These are phyloP conservation scores for Lineolata rhizophorae DNA, from an alignment of 495 filamentous ascomycete genomes.

Conservation along the genomic window DNA sequence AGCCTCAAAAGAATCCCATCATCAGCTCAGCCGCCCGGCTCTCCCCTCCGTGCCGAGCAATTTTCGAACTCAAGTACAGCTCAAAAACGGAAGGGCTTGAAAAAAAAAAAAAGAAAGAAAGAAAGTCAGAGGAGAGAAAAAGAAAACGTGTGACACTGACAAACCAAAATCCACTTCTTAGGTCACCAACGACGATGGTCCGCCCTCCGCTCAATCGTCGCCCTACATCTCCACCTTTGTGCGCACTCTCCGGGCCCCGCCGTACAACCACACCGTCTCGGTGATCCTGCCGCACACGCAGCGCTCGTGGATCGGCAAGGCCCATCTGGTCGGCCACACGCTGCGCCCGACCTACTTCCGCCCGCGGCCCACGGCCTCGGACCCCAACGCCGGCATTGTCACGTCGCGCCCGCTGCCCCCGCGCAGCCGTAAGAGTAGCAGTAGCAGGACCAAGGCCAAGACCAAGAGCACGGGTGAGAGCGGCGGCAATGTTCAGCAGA, in stretches of 20 bases:
- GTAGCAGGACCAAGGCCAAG: too few species aligned
- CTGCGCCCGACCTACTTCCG: slow-evolving; percentile 83
- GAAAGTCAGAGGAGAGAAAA: neutral
- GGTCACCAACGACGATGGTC: slow-evolving; percentile 89
- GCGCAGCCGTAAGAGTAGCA: slow-evolving; percentile 19
- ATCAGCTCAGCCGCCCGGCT: too few species aligned
- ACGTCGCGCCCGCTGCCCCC: slow-evolving; percentile 29
- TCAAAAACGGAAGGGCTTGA: too few species aligned
- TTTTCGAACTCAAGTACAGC: too few species aligned
- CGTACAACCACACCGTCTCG: slow-evolving; percentile 71
- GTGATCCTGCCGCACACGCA: slow-evolving; percentile 81
- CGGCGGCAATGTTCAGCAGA: too few species aligned
- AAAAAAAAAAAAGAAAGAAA: neutral
- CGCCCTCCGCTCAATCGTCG: slow-evolving; percentile 72
- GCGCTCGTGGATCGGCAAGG: slow-evolving; percentile 95
- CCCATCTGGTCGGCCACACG: slow-evolving; percentile 71
- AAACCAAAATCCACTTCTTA: too few species aligned
- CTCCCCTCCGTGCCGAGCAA: too few species aligned
- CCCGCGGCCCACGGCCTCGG: slow-evolving; percentile 23
- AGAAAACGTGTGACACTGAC: neutral
- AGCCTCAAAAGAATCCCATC: too few species aligned
- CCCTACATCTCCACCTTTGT: slow-evolving; percentile 85
- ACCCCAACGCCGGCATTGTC: slow-evolving; percentile 33
- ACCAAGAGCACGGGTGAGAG: too few species aligned
- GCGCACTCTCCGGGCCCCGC: slow-evolving; percentile 38